phyloP scores from a whole-genome alignment of 2,329 filamentous ascomycete species.

The Aureobasidium sp. region DNA sequence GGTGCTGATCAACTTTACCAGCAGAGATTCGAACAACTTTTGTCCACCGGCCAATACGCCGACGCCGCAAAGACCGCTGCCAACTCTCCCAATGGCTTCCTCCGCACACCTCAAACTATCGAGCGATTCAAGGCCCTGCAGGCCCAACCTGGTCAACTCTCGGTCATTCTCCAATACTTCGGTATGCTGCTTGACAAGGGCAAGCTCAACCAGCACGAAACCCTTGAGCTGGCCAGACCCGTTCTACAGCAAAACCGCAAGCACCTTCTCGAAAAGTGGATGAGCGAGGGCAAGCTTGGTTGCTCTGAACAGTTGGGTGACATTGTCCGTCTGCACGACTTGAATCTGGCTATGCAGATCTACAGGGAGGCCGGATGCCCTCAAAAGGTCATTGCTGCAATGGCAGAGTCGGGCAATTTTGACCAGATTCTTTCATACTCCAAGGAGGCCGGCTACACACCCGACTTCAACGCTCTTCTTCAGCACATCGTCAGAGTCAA shows the following conservation, averaged over 20 bases:
- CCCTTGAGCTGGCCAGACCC: conserved; percentile 84
- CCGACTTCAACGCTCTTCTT: conserved; percentile 88
- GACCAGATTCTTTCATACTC: conserved; percentile 94
- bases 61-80: conserved; percentile 94
- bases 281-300: conserved; percentile 90
- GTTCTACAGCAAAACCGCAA: conserved; percentile 92
- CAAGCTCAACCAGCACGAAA: conserved; percentile 84
- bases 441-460: conserved; percentile 75
- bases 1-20: conserved; percentile 91
- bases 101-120: conserved; percentile 90
- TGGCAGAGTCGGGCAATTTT: conserved; percentile 93
- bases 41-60: conserved; percentile 70
- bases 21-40: conserved; percentile 84
- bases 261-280: conserved; percentile 95
- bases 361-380: conserved; percentile 87
- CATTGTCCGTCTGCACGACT: conserved; percentile 80
- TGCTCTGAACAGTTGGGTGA: conserved; percentile 96
- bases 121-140: conserved; percentile 89
- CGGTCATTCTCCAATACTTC: conserved; percentile 93
- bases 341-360: conserved; percentile 78
- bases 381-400: conserved; percentile 89
- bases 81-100: conserved; percentile 90
- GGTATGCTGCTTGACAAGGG: conserved; percentile 96
- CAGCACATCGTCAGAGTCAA: conserved; percentile 89
- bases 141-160: conserved; percentile 76